Conservation (phyloP, 768 basidiomycete species). For the Termitomyces sp. region DNA sequence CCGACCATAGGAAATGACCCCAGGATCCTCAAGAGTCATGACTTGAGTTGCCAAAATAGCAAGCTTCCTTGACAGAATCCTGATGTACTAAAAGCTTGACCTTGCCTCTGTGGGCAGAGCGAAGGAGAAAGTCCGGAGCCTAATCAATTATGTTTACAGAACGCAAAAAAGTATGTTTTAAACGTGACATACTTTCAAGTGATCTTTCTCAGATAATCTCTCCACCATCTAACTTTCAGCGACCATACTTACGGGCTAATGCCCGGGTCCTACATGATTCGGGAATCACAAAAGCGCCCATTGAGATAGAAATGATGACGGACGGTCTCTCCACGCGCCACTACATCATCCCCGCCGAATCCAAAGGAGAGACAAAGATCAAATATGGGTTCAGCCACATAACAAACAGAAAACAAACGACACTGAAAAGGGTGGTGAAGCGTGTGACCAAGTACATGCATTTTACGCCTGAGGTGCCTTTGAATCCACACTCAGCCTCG, state of each 20-base stretch:
- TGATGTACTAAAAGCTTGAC: too few species aligned
- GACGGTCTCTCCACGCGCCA: neutral
- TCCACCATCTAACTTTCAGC: neutral
- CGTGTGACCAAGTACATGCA: neutral
- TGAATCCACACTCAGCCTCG: constrained; percentile 1
- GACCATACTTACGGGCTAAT: neutral
- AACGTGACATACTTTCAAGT: too few species aligned
- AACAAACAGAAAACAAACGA: neutral
- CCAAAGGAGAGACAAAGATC: neutral
- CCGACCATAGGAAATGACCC: too few species aligned
- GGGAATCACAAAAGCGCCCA: neutral
- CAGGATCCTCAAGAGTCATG: too few species aligned
- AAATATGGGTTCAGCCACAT: neutral
- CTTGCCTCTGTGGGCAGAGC: too few species aligned
- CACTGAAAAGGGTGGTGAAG: neutral
- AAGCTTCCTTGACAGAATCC: too few species aligned
- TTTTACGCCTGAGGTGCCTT: neutral
- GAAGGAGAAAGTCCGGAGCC: too few species aligned
- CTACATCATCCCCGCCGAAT: too few species aligned
- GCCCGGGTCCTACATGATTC: neutral
- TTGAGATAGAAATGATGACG: neutral
- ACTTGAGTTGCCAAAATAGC: too few species aligned
- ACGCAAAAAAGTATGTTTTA: too few species aligned
- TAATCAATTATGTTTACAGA: too few species aligned
- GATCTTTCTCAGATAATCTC: too few species aligned